A percentile compares a stretch with the other conserved stretches of the same genome.
Evolutionary conservation across 306 rosid genomes (phyloP).

Genomic region (Glycine soja): DNA sequence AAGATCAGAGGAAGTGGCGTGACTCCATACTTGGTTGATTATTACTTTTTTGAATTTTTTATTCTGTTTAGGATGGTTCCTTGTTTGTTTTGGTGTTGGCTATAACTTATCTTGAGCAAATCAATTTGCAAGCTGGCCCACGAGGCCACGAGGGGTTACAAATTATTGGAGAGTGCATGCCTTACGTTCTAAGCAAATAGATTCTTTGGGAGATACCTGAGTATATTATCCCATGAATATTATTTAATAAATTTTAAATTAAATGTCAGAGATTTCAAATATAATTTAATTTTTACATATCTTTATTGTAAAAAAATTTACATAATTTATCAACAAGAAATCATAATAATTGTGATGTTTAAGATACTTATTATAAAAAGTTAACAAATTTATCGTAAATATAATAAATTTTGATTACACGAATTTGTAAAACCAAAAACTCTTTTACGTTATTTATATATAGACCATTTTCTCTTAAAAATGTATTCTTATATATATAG

Average conservation of each 20-base stretch:
- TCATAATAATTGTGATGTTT: no score
- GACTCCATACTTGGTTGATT: constrained; percentile 40
- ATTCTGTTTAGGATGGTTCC: constrained; percentile 14
- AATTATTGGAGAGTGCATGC: constrained; percentile 20
- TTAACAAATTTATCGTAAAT: no score
- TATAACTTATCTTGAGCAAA: constrained; percentile 33
- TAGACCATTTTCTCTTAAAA: no score
- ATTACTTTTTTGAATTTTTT: constrained; percentile 42
- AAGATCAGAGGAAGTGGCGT: constrained; percentile 17
- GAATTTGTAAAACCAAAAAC: no score
- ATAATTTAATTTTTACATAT: no score
- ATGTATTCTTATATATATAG: no score
- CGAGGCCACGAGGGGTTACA: constrained; percentile 20
- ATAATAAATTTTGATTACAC: no score
- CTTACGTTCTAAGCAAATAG: constrained; percentile 27
- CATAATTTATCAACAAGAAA: no score
- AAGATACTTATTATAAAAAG: no score
- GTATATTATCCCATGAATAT: background rate
- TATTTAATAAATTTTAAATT: background rate
- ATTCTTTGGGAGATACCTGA: background rate
- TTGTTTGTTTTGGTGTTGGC: constrained; percentile 33
- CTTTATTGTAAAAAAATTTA: no score
- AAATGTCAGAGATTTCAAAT: no score
- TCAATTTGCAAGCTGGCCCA: constrained; percentile 30
- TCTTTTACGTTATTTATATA: no score